Conservation (phyloP, 2,329 filamentous ascomycete species). For the Trichoderma polysporum region DNA sequence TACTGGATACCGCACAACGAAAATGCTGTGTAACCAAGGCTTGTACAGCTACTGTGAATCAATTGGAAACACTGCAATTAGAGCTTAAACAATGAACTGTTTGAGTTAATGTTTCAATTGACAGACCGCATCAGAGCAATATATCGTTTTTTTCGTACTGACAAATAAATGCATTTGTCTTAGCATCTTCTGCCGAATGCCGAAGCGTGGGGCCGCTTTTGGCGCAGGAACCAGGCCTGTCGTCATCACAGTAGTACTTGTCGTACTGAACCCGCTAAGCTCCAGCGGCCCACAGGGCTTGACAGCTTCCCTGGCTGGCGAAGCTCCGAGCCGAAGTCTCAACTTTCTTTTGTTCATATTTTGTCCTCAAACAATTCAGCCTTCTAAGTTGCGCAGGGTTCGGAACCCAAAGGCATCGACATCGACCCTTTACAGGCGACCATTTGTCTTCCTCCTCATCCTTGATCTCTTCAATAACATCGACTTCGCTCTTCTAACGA, state of each 20-base stretch:
- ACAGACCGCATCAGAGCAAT: background rate
- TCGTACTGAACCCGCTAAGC: background rate
- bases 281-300: slow-evolving; percentile 13
- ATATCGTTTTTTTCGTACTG: too few relatives aligned
- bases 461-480: background rate
- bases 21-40: background rate
- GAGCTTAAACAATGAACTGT: background rate
- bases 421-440: background rate
- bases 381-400: slow-evolving; percentile 14
- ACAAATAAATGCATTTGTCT: background rate
- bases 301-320: background rate
- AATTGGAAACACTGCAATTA: background rate
- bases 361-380: background rate
- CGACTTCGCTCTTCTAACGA: background rate
- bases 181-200: background rate
- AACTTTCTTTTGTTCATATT: background rate
- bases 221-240: slow-evolving; percentile 11
- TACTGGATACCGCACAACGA: background rate
- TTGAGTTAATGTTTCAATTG: background rate
- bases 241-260: slow-evolving; percentile 12
- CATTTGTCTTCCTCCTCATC: background rate
- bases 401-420: background rate
- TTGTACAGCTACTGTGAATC: too few relatives aligned
- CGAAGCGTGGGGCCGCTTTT: slow-evolving; percentile 14
- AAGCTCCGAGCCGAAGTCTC: background rate